A percentile compares a stretch with the other conserved stretches of the same genome.
Conservation (phyloP, 1,139 yeast species). For the Geotrichum reessii region DNA sequence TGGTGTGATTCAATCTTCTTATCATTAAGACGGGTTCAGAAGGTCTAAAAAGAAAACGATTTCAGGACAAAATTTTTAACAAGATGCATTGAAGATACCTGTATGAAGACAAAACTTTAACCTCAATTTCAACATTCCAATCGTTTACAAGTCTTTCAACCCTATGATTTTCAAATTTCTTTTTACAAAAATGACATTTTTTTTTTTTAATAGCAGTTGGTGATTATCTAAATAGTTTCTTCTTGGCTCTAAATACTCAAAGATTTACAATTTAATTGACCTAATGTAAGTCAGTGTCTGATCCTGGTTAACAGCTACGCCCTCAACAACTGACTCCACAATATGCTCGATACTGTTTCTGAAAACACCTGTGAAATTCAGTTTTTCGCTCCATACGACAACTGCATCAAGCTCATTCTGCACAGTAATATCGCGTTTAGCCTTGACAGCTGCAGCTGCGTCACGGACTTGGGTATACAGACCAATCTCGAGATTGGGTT, state of each 20-base stretch:
- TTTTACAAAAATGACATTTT: background rate
- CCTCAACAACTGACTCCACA: conserved; percentile 27
- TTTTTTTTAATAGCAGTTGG: too few relatives aligned
- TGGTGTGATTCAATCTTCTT: too few relatives aligned
- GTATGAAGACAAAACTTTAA: too few relatives aligned
- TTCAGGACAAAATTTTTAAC: too few relatives aligned
- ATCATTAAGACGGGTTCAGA: too few relatives aligned
- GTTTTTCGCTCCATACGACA: conserved; percentile 24
- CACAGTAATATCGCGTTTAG: conserved; percentile 19
- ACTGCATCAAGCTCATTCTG: conserved; percentile 21
- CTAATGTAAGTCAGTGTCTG: conserved; percentile 14
- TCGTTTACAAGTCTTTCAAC: too few relatives aligned
- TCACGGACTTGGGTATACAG: conserved; percentile 18
- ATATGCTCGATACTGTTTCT: conserved; percentile 13
- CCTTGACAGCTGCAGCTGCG: conserved; percentile 23
- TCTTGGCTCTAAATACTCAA: background rate
- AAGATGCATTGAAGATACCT: too few relatives aligned
- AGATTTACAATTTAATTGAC: conserved; percentile 3
- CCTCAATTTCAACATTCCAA: too few relatives aligned
- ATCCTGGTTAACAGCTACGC: conserved; percentile 16
- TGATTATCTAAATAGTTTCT: background rate
- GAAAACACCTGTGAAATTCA: conserved; percentile 16
- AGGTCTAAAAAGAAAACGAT: too few relatives aligned
- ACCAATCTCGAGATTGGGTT: conserved; percentile 10
- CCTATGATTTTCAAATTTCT: background rate